These are phyloP conservation scores for Jasminum sambac DNA, from an alignment of 257 asterid species.

Conservation along the genomic window DNA sequence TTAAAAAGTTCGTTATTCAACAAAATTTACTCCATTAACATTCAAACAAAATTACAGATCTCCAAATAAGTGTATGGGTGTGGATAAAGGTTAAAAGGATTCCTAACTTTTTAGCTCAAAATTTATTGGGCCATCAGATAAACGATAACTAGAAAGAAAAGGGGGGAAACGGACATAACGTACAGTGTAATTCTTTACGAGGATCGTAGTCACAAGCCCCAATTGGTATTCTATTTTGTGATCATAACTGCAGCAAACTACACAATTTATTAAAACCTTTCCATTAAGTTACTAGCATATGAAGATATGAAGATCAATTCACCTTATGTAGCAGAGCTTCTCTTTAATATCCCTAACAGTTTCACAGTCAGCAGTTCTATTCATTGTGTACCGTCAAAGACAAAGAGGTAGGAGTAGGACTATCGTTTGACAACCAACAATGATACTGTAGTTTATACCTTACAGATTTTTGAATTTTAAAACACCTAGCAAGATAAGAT, in stretches of 20 bases:
- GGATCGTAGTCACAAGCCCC: conserved; percentile 96
- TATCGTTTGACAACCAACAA: conserved; percentile 21
- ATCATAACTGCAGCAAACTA: conserved; percentile 63
- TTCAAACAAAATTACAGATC: not conserved
- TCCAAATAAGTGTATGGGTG: not conserved
- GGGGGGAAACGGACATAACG: conserved; percentile 40
- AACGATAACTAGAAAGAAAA: no score
- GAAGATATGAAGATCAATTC: conserved; percentile 22
- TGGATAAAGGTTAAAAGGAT: not conserved
- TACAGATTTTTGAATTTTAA: conserved; percentile 22
- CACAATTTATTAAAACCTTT: conserved; percentile 16
- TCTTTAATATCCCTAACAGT: conserved; percentile 94
- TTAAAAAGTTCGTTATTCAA: no score
- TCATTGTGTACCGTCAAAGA: conserved; percentile 83
- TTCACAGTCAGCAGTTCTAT: conserved; percentile 86
- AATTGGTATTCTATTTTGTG: conserved; percentile 96
- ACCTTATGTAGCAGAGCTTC: conserved; percentile 97
- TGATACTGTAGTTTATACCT: conserved; percentile 13
- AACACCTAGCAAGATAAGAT: conserved; percentile 75
- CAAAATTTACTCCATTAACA: not conserved
- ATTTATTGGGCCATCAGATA: conserved; percentile 14
- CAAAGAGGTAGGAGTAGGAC: conserved; percentile 22
- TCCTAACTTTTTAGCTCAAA: conserved; percentile 2
- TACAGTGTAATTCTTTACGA: conserved; percentile 95
- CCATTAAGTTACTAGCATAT: conserved; percentile 1